Percentiles rank a stretch among this genome's conserved stretches.
Evolutionary conservation across 2,329 filamentous ascomycete species (phyloP).

Genomic region (Pyrenophora graminea): DNA sequence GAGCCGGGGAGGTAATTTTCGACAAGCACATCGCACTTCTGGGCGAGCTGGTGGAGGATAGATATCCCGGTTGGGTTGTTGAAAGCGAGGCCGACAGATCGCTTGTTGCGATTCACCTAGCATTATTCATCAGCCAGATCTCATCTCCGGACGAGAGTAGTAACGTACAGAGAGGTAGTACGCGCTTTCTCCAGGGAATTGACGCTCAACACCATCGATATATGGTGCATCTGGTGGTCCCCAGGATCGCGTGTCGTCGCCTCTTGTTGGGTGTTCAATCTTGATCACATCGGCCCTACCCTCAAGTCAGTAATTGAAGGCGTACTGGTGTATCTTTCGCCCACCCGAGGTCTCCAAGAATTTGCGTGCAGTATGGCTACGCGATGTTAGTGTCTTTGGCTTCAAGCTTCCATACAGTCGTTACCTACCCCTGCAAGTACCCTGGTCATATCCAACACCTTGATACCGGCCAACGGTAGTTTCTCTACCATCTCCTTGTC

Average conservation of each 20-base stretch:
- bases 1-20: constrained; percentile 94
- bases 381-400: constrained; percentile 20
- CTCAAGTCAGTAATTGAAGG: constrained; percentile 14
- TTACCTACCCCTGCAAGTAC: constrained; percentile 67
- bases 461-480: constrained; percentile 78
- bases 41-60: constrained; percentile 81
- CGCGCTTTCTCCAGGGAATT: constrained; percentile 85
- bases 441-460: constrained; percentile 93
- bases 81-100: constrained; percentile 88
- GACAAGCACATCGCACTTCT: constrained; percentile 86
- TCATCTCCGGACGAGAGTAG: too few species aligned
- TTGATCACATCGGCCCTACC: constrained; percentile 91
- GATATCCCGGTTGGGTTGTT: constrained; percentile 79
- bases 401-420: constrained; percentile 5
- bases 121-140: neutral
- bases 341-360: constrained; percentile 92
- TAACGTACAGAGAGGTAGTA: constrained; percentile 80
- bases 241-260: constrained; percentile 95
- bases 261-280: constrained; percentile 86
- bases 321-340: constrained; percentile 4
- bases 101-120: constrained; percentile 95
- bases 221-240: constrained; percentile 90
- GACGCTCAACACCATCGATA: constrained; percentile 59
- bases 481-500: constrained; percentile 49
- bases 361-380: constrained; percentile 95